Conservation (phyloP, 164 flowering plant species). For the grape (Vitis vinifera) region ASM3070453v1 NC_081812.1:13929001-13929500, state of each 20-base stretch:
- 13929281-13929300: constrained; percentile 87
- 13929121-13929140: background rate
- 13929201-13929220: constrained; percentile 96
- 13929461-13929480: no score
- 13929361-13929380: background rate
- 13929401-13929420: no score
- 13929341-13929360: constrained; percentile 19
- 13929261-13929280: constrained; percentile 73
- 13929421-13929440: no score
- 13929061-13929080: constrained; percentile 79
- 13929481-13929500: no score
- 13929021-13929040: constrained; percentile 94
- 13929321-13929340: constrained; percentile 41
- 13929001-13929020: constrained; percentile 89
- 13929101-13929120: background rate
- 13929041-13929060: constrained; percentile 92
- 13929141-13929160: background rate
- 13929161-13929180: background rate
- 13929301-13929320: constrained; percentile 61
- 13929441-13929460: no score
- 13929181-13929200: constrained; percentile 17
- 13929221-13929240: constrained; percentile 90
- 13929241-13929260: constrained; percentile 93
- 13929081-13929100: background rate
- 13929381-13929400: no score